Evolutionary conservation across 2,329 filamentous ascomycete species (phyloP), one percentile per base, ranked within the genome.

Genomic region (Fusarium veterinarium): DNA sequence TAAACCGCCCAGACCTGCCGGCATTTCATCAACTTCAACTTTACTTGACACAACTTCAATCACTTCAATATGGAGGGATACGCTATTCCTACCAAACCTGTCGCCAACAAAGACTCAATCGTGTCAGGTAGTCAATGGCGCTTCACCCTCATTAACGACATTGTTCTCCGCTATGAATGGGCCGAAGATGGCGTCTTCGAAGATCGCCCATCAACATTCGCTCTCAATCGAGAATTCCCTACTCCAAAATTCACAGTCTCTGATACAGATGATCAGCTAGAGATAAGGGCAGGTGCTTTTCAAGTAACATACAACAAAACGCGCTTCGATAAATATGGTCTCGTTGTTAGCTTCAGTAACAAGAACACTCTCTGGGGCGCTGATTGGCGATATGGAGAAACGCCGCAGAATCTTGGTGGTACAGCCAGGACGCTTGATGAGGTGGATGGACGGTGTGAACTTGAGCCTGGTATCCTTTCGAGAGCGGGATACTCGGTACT

Each of bases 111-210:
- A 19, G 60, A 64, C 31, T 69, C 75, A 6, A 48, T 70, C 8
- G 75, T 77, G 8, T n/a, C 60, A 6, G 75, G 75, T 3, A 33
- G 40, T 3, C 75, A 86, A 52, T 91, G 88, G 78, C 87, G 90
- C 60, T 91, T 91, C 77, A 91, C 87, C 13, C 71, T 91, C 51
- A 82, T 92, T 52, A 86, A 84, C 14, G 85, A 90, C 56, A 82
- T 86, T 5, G 81, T 91, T 5, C 71, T 91, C 33, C 87, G 90
- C 37, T 91, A 88, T 69, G 90, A 91, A 80, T 92, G 88, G 88
- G 85, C 89, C 1, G 81, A 84, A 16, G 89, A 91, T 69, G 85
- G 86, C 53, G 75, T 81, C 38, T 92, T 91, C 73, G 90, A 91
- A 76, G 89, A 92, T 76, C 85, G 89, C 8, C 87, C 88, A 0